Evolutionary conservation across 1,139 yeast genomes (phyloP).

Genomic region (Pichia sp.): DNA sequence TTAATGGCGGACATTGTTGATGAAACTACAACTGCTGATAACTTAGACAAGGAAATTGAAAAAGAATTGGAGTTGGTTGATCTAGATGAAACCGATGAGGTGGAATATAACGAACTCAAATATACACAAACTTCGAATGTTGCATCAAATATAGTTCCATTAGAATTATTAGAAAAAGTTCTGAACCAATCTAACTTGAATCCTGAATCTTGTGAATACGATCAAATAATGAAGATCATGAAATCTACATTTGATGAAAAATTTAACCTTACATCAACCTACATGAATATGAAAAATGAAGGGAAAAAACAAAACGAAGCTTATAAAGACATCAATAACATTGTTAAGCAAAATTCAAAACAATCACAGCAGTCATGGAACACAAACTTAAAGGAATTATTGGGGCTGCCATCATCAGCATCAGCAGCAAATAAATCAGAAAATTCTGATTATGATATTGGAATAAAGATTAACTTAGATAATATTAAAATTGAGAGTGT

Average conservation of each 20-base stretch:
- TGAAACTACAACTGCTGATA: constrained; percentile 30
- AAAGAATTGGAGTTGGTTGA: constrained; percentile 56
- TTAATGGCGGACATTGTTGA: constrained; percentile 49
- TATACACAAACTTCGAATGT: constrained; percentile 34
- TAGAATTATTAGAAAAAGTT: constrained; percentile 17
- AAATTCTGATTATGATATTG: constrained; percentile 22
- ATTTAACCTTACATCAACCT: constrained; percentile 40
- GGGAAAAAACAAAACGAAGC: constrained; percentile 38
- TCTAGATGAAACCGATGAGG: constrained; percentile 43
- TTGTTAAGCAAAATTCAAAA: constrained; percentile 52
- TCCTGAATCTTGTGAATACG: constrained; percentile 22
- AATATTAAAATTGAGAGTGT: constrained; percentile 34
- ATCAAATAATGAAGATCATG: constrained; percentile 27
- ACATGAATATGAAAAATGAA: constrained; percentile 31
- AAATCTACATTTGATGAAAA: constrained; percentile 30
- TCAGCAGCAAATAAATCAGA: constrained; percentile 10
- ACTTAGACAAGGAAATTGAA: constrained; percentile 32
- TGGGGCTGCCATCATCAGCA: constrained; percentile 13
- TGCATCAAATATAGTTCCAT: constrained; percentile 25
- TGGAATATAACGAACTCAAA: constrained; percentile 54
- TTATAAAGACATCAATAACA: constrained; percentile 41
- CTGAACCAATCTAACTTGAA: constrained; percentile 24
- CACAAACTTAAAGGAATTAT: constrained; percentile 10
- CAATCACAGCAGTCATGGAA: constrained; percentile 43
- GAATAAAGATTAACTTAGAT: constrained; percentile 10